Percentiles rank a stretch among this genome's conserved stretches.
phyloP scores from a whole-genome alignment of 306 rosid species.

The Clitoria ternatea region DNA sequence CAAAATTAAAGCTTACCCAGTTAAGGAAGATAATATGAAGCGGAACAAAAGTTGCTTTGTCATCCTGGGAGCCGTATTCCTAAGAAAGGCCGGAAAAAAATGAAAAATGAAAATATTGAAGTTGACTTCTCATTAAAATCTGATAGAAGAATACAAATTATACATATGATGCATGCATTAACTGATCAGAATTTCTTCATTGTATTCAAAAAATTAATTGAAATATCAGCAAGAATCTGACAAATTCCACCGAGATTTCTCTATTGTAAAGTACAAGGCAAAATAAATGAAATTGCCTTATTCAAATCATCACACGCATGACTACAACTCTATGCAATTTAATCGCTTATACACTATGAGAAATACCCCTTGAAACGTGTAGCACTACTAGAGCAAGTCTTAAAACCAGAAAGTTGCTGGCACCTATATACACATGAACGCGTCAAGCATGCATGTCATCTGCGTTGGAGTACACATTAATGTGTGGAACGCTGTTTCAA shows the following conservation, averaged over 20 bases:
- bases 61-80: slow-evolving; percentile 61
- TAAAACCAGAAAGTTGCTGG: neutral
- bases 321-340: neutral
- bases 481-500: too few relatives aligned
- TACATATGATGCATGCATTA: neutral
- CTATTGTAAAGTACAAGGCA: neutral
- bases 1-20: slow-evolving; percentile 69
- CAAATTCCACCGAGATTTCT: slow-evolving; percentile 1
- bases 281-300: neutral
- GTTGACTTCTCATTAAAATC: neutral
- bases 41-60: slow-evolving; percentile 53
- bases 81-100: slow-evolving; percentile 16
- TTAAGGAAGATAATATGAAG: slow-evolving; percentile 59
- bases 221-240: neutral
- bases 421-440: slow-evolving; percentile 5
- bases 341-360: neutral
- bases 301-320: slow-evolving; percentile 9
- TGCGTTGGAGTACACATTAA: too few relatives aligned
- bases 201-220: neutral
- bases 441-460: slow-evolving; percentile 35
- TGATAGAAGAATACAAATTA: neutral
- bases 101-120: neutral
- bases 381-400: neutral
- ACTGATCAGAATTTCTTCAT: neutral
- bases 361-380: neutral